phyloP scores from a whole-genome alignment of 495 filamentous ascomycete species.

The Aspergillus olivimuriae region DNA sequence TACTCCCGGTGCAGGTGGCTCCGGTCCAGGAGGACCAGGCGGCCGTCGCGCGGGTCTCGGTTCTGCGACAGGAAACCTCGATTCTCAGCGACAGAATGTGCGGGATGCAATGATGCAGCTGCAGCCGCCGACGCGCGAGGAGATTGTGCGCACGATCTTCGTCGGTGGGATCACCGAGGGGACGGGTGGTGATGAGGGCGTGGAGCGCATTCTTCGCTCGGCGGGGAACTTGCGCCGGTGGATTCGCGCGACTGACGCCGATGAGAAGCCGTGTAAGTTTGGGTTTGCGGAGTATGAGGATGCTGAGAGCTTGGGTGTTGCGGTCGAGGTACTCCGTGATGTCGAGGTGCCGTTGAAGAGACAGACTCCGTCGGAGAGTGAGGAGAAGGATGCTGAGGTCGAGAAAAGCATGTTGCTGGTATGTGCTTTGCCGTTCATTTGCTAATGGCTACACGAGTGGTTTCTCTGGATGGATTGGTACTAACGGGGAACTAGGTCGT shows the following conservation, averaged over 20 bases:
- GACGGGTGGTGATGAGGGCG: slow-evolving; percentile 66
- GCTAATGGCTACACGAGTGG: too few relatives aligned
- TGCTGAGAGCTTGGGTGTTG: slow-evolving; percentile 77
- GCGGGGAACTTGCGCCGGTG: slow-evolving; percentile 78
- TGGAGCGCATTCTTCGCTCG: slow-evolving; percentile 73
- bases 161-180: slow-evolving; percentile 80
- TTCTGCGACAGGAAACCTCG: slow-evolving; percentile 52
- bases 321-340: slow-evolving; percentile 79
- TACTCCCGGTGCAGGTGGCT: too few relatives aligned
- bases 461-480: too few relatives aligned
- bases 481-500: slow-evolving; percentile 48
- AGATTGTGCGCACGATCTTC: slow-evolving; percentile 86
- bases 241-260: slow-evolving; percentile 74
- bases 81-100: slow-evolving; percentile 61
- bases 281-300: slow-evolving; percentile 98
- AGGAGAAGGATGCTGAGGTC: slow-evolving; percentile 50
- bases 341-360: slow-evolving; percentile 79
- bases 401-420: slow-evolving; percentile 65
- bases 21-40: too few relatives aligned
- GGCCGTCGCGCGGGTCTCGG: slow-evolving; percentile 66
- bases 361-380: slow-evolving; percentile 43
- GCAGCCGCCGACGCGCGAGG: slow-evolving; percentile 80
- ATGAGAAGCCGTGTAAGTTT: slow-evolving; percentile 80
- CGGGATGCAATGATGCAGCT: slow-evolving; percentile 72
- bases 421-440: slow-evolving; percentile 14